These are phyloP conservation scores for Alnus glutinosa DNA, from an alignment of 306 rosid genomes.

Conservation along the genomic window DNA sequence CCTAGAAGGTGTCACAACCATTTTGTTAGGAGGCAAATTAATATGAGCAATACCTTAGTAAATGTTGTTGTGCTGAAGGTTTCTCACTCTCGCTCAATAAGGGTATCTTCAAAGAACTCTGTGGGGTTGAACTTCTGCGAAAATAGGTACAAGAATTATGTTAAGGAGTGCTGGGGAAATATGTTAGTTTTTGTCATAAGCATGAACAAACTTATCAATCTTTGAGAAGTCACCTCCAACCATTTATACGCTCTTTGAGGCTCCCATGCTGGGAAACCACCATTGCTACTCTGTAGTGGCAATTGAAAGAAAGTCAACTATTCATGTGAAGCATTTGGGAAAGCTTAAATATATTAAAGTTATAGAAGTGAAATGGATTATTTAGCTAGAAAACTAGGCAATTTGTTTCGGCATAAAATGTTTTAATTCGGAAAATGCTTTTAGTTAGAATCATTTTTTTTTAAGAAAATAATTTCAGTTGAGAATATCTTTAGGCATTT, in stretches of 20 bases:
- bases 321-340: background rate
- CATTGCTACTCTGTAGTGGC: slow-evolving; percentile 44
- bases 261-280: slow-evolving; percentile 71
- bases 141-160: background rate
- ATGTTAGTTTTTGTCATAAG: too few species aligned
- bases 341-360: background rate
- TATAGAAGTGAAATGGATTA: too few species aligned
- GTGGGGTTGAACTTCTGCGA: slow-evolving; percentile 63
- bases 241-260: slow-evolving; percentile 47
- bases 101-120: slow-evolving; percentile 51
- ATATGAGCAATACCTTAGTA: background rate
- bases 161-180: background rate
- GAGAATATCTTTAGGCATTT: too few species aligned
- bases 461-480: too few species aligned
- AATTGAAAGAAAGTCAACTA: background rate
- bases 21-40: background rate
- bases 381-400: too few species aligned
- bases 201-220: background rate
- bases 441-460: too few species aligned
- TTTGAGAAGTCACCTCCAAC: slow-evolving; percentile 14
- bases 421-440: too few species aligned
- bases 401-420: too few species aligned
- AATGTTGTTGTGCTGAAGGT: background rate
- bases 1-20: slow-evolving; percentile 27
- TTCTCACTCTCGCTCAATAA: slow-evolving; percentile 60